Evolutionary conservation across 2,329 filamentous ascomycete species (phyloP).

Genomic region (Fusarium siculi): DNA sequence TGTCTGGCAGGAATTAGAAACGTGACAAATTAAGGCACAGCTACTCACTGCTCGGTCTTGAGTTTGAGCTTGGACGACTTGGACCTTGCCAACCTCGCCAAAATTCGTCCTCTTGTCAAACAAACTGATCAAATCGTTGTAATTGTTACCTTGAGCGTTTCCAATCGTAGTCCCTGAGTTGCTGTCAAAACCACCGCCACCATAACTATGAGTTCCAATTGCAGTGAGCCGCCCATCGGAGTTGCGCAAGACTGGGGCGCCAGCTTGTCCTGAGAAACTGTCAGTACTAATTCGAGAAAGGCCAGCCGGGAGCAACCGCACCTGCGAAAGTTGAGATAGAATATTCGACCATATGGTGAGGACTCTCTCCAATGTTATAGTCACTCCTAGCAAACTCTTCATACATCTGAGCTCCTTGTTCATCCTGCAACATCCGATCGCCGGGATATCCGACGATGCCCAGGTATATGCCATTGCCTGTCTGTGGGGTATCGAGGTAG

Average conservation of each 20-base stretch:
- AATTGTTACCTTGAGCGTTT: constrained; percentile 36
- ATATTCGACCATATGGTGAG: constrained; percentile 47
- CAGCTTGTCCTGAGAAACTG: constrained; percentile 39
- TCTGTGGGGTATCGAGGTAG: constrained; percentile 29
- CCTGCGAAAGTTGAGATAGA: constrained; percentile 44
- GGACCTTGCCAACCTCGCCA: background rate
- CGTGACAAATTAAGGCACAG: background rate
- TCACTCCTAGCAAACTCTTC: constrained; percentile 41
- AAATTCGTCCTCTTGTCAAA: constrained; percentile 11
- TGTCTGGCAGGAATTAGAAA: background rate
- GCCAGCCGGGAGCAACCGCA: constrained; percentile 1
- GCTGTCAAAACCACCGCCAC: constrained; percentile 28
- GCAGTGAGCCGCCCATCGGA: constrained; percentile 4
- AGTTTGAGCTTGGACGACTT: background rate
- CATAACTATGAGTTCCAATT: constrained; percentile 47
- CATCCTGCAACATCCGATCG: constrained; percentile 34
- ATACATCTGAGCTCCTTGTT: constrained; percentile 50
- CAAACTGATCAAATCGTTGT: constrained; percentile 24
- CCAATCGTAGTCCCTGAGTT: constrained; percentile 45
- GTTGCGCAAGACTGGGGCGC: constrained; percentile 42
- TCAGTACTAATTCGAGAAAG: accelerated
- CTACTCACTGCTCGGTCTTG: background rate
- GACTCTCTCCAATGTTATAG: constrained; percentile 37
- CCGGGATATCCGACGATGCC: constrained; percentile 51
- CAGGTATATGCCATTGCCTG: constrained; percentile 9